Evolutionary conservation across 768 basidiomycete species (phyloP).

Genomic region (Galerina marginata): DNA sequence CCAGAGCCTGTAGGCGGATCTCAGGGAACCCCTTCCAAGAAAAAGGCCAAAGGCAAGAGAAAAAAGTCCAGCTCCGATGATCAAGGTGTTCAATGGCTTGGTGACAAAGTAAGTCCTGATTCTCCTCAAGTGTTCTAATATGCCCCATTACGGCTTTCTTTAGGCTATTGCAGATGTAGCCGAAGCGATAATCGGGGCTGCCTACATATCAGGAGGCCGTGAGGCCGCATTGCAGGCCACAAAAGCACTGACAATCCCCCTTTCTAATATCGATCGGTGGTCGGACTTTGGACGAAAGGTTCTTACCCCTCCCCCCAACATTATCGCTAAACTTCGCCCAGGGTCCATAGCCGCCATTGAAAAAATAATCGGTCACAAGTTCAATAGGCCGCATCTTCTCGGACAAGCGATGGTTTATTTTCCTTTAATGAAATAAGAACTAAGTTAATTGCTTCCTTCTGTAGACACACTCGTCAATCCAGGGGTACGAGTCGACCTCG

Average conservation of each 20-base stretch:
- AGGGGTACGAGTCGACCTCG: constrained; percentile 57
- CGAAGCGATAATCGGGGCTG: constrained; percentile 86
- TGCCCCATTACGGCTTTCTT: constrained; percentile 1
- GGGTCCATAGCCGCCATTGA: constrained; percentile 64
- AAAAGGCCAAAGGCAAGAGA: constrained; percentile 37
- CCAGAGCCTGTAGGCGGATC: neutral
- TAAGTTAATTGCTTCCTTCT: constrained; percentile 26
- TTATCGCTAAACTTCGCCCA: constrained; percentile 49
- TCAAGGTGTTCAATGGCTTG: constrained; percentile 56
- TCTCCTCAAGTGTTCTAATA: neutral
- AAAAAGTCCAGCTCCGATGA: constrained; percentile 42
- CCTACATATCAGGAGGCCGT: constrained; percentile 74
- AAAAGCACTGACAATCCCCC: constrained; percentile 68
- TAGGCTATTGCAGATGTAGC: constrained; percentile 85
- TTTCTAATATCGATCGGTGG: constrained; percentile 72
- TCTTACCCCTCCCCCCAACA: constrained; percentile 46
- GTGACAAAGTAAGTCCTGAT: constrained; percentile 67
- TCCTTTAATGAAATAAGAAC: neutral
- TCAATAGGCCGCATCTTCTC: constrained; percentile 66
- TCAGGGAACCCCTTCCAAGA: constrained; percentile 19
- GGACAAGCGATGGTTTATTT: constrained; percentile 71
- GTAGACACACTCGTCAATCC: constrained; percentile 73
- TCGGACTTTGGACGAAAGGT: constrained; percentile 67
- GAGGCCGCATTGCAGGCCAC: constrained; percentile 67
- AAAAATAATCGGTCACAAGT: constrained; percentile 63